phyloP scores from a whole-genome alignment of 2,329 filamentous ascomycete species.

The Aspergillus sp. region DNA sequence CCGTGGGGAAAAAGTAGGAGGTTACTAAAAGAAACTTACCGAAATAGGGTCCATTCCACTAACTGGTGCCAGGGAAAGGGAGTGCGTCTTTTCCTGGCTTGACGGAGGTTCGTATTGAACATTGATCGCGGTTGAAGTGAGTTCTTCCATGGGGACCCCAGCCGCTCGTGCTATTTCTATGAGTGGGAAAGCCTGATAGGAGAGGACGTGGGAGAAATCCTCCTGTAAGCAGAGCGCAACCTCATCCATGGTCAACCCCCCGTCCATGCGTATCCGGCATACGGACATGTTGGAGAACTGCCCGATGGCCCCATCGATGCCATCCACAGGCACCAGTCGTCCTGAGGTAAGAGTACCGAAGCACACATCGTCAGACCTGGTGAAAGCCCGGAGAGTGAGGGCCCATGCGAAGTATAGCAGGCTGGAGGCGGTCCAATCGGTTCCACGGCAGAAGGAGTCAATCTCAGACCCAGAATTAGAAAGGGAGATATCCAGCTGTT shows the following conservation, averaged over 20 bases:
- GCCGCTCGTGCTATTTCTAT: not conserved
- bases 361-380: not conserved
- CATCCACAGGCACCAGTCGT: not conserved
- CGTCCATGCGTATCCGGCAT: not conserved
- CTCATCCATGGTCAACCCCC: not conserved
- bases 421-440: not conserved
- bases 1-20: too few relatives aligned
- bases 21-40: not conserved
- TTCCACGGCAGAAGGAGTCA: not conserved
- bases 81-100: not conserved
- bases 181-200: not conserved
- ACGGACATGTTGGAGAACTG: not conserved
- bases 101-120: not conserved
- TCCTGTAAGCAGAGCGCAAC: not conserved
- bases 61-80: not conserved
- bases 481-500: not conserved
- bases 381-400: not conserved
- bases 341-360: not conserved
- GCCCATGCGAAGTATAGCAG: not conserved
- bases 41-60: not conserved
- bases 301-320: not conserved
- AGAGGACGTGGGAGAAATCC: not conserved
- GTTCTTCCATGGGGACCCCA: not conserved
- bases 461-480: not conserved
- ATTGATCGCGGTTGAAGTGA: not conserved